Evolutionary conservation across 2,329 filamentous ascomycete species (phyloP).

Genomic region (Cadophora malorum): DNA sequence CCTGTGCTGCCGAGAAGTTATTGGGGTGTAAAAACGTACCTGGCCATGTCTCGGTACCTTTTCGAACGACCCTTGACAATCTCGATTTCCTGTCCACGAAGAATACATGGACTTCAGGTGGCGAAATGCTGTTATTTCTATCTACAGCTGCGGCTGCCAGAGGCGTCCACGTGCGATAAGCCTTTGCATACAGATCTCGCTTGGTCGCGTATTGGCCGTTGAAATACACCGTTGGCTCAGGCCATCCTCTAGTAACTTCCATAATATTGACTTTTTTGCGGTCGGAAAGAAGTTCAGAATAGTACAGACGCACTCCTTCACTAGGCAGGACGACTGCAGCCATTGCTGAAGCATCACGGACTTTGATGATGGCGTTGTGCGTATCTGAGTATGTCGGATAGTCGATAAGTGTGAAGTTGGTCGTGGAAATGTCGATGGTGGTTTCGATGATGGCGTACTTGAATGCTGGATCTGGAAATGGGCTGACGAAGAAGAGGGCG

Average conservation of each 20-base stretch:
- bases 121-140: background rate
- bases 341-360: background rate
- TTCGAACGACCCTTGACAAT: background rate
- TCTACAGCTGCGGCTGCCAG: constrained; percentile 1
- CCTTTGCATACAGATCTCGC: background rate
- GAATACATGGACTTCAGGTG: background rate
- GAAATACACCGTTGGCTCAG: background rate
- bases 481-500: background rate
- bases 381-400: constrained; percentile 2
- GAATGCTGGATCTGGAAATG: background rate
- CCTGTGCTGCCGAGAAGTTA: background rate
- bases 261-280: background rate
- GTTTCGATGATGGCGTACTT: constrained; percentile 9
- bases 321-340: constrained; percentile 3
- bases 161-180: background rate
- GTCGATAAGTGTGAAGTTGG: background rate
- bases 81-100: background rate
- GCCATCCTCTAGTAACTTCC: constrained; percentile 2
- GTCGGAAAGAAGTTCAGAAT: background rate
- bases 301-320: background rate
- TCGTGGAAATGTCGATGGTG: constrained; percentile 1
- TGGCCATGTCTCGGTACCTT: background rate
- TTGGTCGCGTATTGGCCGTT: background rate
- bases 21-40: background rate
- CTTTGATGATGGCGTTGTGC: background rate